Percentiles rank a stretch among this genome's conserved stretches.
These are phyloP conservation scores for Herpetospermum pedunculosum DNA, from an alignment of 306 rosid species.

Conservation along the genomic window DNA sequence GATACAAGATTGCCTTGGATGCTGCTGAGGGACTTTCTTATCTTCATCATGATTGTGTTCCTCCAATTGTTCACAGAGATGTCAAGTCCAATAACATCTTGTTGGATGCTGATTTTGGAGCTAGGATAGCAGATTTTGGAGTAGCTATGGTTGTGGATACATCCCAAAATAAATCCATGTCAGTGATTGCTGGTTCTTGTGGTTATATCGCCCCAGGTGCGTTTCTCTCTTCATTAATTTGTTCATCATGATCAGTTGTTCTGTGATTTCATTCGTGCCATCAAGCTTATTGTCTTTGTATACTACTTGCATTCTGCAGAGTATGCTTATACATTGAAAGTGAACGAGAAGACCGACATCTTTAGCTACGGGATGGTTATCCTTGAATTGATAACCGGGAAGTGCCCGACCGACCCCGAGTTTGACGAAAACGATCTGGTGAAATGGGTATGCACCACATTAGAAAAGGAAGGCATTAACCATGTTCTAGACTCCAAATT, in stretches of 20 bases:
- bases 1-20: slow-evolving; percentile 76
- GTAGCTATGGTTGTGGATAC: slow-evolving; percentile 70
- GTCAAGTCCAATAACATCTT: slow-evolving; percentile 83
- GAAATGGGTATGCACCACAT: slow-evolving; percentile 68
- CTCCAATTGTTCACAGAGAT: slow-evolving; percentile 86
- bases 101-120: slow-evolving; percentile 72
- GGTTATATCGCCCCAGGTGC: slow-evolving; percentile 98
- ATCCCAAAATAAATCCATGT: slow-evolving; percentile 58
- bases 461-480: slow-evolving; percentile 70
- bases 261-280: neutral
- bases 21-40: slow-evolving; percentile 95
- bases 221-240: neutral
- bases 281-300: neutral
- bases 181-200: slow-evolving; percentile 82
- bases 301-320: slow-evolving; percentile 32
- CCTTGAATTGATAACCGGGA: slow-evolving; percentile 74
- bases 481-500: slow-evolving; percentile 61
- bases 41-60: slow-evolving; percentile 91
- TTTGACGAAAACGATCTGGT: slow-evolving; percentile 84
- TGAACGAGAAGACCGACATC: slow-evolving; percentile 89
- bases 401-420: slow-evolving; percentile 56
- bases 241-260: neutral
- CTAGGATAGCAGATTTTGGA: slow-evolving; percentile 89
- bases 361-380: slow-evolving; percentile 88
- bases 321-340: slow-evolving; percentile 78